A percentile compares a stretch with the other conserved stretches of the same genome.
Evolutionary conservation across 768 basidiomycete species (phyloP).

Genomic region (Gautieria morchelliformis): DNA sequence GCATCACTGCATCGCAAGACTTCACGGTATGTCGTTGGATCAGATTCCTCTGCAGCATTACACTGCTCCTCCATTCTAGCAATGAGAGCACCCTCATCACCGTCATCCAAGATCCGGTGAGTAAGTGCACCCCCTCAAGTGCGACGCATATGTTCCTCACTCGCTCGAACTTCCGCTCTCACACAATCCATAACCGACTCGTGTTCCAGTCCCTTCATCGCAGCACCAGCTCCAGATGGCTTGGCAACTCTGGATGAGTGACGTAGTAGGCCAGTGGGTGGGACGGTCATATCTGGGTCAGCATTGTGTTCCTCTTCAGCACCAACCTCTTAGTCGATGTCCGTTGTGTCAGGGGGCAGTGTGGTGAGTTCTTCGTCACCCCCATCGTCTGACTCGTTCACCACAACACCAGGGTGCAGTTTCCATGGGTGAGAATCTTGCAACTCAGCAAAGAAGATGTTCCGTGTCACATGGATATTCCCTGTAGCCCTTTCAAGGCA

Average conservation of each 20-base stretch:
- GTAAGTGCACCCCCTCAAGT: slow-evolving; percentile 9
- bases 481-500: too few species aligned
- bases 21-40: slow-evolving; percentile 15
- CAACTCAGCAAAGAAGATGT: too few species aligned
- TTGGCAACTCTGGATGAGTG: background rate
- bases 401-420: too few species aligned
- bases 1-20: slow-evolving; percentile 14
- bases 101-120: background rate
- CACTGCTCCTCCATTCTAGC: background rate
- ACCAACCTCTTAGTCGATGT: too few species aligned
- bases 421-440: too few species aligned
- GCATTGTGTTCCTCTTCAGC: too few species aligned
- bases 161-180: background rate
- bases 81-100: slow-evolving; percentile 14
- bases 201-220: slow-evolving; percentile 1
- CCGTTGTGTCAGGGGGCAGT: too few species aligned
- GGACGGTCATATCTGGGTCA: too few species aligned
- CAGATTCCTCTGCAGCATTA: slow-evolving; percentile 11
- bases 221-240: slow-evolving; percentile 10
- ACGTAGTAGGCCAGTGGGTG: background rate
- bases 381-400: too few species aligned
- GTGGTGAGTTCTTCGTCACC: too few species aligned
- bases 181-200: background rate
- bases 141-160: background rate
- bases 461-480: too few species aligned